These are phyloP conservation scores for Trametes sp. DNA, from an alignment of 1,284 basidiomycete species.

Conservation along the genomic window DNA sequence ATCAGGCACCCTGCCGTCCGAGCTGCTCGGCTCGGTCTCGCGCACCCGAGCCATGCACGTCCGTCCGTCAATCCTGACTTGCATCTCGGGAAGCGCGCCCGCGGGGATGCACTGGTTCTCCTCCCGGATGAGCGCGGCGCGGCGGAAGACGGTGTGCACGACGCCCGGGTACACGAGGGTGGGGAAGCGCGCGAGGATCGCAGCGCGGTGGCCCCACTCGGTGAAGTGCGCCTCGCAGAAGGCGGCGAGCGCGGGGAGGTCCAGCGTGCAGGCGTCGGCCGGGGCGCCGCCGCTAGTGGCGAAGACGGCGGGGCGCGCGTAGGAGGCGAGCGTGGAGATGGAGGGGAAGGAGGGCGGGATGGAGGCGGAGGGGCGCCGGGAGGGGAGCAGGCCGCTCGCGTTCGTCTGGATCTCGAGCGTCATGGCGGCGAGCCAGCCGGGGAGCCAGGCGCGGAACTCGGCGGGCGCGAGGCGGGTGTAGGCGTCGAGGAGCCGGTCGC, in stretches of 20 bases:
- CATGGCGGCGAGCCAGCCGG: constrained; percentile 51
- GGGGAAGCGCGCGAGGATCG: constrained; percentile 14
- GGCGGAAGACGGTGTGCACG: constrained; percentile 50
- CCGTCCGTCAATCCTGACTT: no score
- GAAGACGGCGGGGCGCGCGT: constrained; percentile 49
- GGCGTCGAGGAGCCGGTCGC: constrained; percentile 54
- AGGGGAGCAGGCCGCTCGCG: constrained; percentile 48
- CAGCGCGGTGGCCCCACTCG: constrained; percentile 50
- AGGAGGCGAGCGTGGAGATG: constrained; percentile 51
- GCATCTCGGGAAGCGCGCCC: constrained; percentile 30
- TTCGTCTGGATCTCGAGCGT: constrained; percentile 59
- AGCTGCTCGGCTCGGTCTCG: no score
- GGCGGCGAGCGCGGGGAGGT: constrained; percentile 53
- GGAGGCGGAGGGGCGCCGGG: constrained; percentile 44
- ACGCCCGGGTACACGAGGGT: constrained; percentile 45
- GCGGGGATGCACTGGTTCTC: no score
- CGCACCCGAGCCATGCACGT: no score
- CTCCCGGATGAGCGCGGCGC: constrained; percentile 46
- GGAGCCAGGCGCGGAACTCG: constrained; percentile 43
- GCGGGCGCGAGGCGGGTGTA: constrained; percentile 35
- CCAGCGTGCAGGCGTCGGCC: constrained; percentile 25
- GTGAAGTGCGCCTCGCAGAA: constrained; percentile 62
- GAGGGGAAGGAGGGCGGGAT: constrained; percentile 54
- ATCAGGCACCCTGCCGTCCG: no score
- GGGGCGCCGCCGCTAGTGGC: constrained; percentile 38